Evolutionary conservation across 306 rosid species (phyloP).

Genomic region (Sicyos edulis): DNA sequence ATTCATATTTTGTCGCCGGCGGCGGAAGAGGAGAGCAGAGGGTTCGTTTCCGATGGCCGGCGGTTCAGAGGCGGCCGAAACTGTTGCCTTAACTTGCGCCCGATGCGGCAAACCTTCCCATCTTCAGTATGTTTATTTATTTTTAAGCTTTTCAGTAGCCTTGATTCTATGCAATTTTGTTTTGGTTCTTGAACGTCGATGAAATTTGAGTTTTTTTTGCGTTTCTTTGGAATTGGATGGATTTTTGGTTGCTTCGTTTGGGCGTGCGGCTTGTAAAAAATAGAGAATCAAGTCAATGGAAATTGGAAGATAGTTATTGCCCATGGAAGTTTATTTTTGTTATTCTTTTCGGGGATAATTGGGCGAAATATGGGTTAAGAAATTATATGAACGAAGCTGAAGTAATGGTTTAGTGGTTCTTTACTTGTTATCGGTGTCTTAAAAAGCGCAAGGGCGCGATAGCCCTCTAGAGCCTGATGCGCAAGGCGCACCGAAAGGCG

Average conservation of each 20-base stretch:
- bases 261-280: background rate
- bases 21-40: constrained; percentile 6
- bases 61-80: constrained; percentile 45
- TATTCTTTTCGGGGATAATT: background rate
- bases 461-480: no score
- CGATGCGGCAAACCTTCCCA: constrained; percentile 73
- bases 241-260: background rate
- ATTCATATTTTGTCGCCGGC: background rate
- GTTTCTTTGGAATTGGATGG: background rate
- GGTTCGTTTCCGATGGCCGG: constrained; percentile 42
- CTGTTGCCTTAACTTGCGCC: constrained; percentile 46
- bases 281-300: background rate
- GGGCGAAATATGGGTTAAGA: background rate
- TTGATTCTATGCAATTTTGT: background rate
- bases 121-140: constrained; percentile 54
- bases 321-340: background rate
- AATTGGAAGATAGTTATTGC: background rate
- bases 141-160: background rate
- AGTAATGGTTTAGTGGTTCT: background rate
- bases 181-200: background rate
- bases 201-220: background rate
- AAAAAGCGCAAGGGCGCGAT: no score
- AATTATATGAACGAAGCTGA: background rate
- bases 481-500: no score
- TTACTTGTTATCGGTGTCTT: no score